Evolutionary conservation across 2,329 filamentous ascomycete species (phyloP).

Genomic region (Septoria linicola): DNA sequence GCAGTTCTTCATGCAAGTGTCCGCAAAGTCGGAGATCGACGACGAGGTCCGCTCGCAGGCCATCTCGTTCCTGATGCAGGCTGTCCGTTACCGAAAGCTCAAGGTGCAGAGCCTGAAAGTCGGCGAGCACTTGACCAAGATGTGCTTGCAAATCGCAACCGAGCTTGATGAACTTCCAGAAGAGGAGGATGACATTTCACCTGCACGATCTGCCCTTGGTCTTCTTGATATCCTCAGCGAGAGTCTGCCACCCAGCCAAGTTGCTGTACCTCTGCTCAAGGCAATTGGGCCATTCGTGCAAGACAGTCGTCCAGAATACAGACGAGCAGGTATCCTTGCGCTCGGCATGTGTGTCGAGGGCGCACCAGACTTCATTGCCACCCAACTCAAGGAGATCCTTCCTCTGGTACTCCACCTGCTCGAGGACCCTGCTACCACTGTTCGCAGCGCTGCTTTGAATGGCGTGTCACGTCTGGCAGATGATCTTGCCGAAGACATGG

Average conservation of each 20-base stretch:
- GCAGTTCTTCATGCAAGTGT: slow-evolving; percentile 89
- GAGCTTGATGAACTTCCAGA: slow-evolving; percentile 73
- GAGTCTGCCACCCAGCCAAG: slow-evolving; percentile 87
- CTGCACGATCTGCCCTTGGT: slow-evolving; percentile 78
- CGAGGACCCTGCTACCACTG: slow-evolving; percentile 76
- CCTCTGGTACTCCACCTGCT: slow-evolving; percentile 81
- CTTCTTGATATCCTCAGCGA: slow-evolving; percentile 86
- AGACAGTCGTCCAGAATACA: slow-evolving; percentile 71
- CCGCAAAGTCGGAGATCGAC: slow-evolving; percentile 71
- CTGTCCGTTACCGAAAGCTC: slow-evolving; percentile 86
- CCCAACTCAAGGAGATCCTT: slow-evolving; percentile 82
- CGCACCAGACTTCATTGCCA: slow-evolving; percentile 94
- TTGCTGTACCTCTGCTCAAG: slow-evolving; percentile 87
- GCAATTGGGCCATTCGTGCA: slow-evolving; percentile 79
- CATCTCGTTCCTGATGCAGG: slow-evolving; percentile 89
- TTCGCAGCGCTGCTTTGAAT: slow-evolving; percentile 83
- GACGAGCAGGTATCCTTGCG: slow-evolving; percentile 86
- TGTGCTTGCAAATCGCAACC: slow-evolving; percentile 83
- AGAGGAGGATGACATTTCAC: slow-evolving; percentile 82
- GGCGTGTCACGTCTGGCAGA: slow-evolving; percentile 88
- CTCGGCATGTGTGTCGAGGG: slow-evolving; percentile 94
- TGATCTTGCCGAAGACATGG: slow-evolving; percentile 87
- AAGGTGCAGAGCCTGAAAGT: slow-evolving; percentile 91
- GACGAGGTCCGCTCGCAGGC: slow-evolving; percentile 88
- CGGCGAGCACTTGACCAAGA: slow-evolving; percentile 81